Evolutionary conservation across 2,329 filamentous ascomycete genomes (phyloP), one percentile per base, ranked within the genome.

Genomic region (Shiraia sp.): DNA sequence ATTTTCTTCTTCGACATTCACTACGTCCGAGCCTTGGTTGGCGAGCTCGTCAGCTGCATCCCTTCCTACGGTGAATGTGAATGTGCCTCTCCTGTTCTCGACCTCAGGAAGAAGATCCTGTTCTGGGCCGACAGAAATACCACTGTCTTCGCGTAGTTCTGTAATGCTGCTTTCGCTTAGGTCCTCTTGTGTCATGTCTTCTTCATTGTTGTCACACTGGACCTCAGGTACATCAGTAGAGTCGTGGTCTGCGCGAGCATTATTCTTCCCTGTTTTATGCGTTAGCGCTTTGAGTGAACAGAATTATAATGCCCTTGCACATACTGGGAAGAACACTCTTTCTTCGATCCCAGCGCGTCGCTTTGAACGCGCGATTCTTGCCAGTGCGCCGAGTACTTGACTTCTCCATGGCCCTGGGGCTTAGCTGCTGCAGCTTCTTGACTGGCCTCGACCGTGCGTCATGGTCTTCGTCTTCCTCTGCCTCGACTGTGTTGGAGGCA

Each of bases 391-490:
- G 44, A 3, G 45, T 35, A n/a, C 42, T 40, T 14, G 54, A 52
- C 40, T 60, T 63, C 32, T 61, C 59, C 53, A 64, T 64, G 8
- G 58, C 61, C 26, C 61, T 49, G 6, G 60, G 49, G 47, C 69
- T 57, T 66, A 59, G 51, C n/a, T 70, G 66, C 36, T 67, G 64
- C 45, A 71, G 59, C 49, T 71, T 74, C 64, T 77, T 77, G 1
- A 76, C 72, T 19, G 72, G 58, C 42, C 72, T 70, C 36, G 63
- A 56, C 4, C 67, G 70, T 23, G 67, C 68, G 45, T 68, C 59
- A 13, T 46, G 49, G 24, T 56, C 51, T 23, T 59, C 55, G 10
- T 58, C 59, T 8, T 54, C 47, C 6, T 53, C 47, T 2, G 56
- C 54, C 1, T 50, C 33, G 6, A 45, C 16, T 10, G 42, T 51